phyloP scores from a whole-genome alignment of 208 protist genomes.

The Leishmania mexicana region DNA sequence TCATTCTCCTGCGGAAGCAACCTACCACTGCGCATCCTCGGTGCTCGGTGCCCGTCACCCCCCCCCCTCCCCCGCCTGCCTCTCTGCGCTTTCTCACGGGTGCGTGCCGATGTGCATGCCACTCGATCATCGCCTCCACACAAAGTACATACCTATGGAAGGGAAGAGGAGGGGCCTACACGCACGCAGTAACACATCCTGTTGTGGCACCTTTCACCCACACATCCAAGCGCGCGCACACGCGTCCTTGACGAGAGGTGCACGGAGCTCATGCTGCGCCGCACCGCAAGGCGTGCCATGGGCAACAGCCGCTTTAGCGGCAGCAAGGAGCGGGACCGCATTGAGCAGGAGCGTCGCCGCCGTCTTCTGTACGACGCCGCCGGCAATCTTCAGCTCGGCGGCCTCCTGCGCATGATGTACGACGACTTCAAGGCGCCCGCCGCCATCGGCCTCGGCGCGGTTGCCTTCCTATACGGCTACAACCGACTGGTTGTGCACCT shows the following conservation, averaged over 20 bases:
- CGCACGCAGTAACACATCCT: neutral
- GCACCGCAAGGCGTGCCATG: conserved; percentile 30
- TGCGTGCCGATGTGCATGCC: no score
- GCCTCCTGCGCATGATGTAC: conserved; percentile 53
- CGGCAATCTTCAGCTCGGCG: conserved; percentile 58
- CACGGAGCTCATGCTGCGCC: conserved; percentile 49
- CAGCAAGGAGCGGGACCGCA: conserved; percentile 64
- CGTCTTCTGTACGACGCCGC: conserved; percentile 59
- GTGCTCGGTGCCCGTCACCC: no score
- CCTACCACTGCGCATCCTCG: no score
- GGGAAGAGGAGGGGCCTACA: neutral
- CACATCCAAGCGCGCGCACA: neutral
- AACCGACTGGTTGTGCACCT: conserved; percentile 53
- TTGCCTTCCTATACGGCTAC: conserved; percentile 52
- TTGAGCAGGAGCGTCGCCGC: conserved; percentile 56
- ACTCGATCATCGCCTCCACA: no score
- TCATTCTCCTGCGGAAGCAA: no score
- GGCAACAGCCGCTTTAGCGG: conserved; percentile 45
- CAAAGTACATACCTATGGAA: neutral
- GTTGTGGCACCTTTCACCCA: neutral
- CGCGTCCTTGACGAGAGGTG: neutral
- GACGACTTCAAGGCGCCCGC: conserved; percentile 60
- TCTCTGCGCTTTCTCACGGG: no score
- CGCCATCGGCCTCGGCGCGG: conserved; percentile 28
- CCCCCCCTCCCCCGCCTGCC: no score